These are phyloP conservation scores for Skeletonema tropicum DNA, from an alignment of 108 stramenopile genomes.

Conservation along the genomic window DNA sequence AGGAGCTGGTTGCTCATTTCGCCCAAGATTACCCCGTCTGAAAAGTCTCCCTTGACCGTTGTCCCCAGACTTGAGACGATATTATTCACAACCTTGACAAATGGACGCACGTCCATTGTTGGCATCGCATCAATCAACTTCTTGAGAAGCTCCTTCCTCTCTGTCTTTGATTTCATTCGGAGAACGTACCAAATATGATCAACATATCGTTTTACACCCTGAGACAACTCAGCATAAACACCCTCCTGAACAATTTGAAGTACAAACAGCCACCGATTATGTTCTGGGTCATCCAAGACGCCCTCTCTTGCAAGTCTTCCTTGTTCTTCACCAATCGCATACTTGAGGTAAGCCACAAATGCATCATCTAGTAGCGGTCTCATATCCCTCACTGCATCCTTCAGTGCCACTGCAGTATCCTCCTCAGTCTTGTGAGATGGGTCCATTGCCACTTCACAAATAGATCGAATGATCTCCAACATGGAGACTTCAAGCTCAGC, in stretches of 20 bases:
- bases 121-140: conserved; percentile 87
- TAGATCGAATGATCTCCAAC: conserved; percentile 82
- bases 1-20: conserved; percentile 87
- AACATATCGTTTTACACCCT: conserved; percentile 74
- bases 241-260: conserved; percentile 89
- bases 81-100: conserved; percentile 87
- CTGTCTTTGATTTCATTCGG: conserved; percentile 78
- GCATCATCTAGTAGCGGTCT: conserved; percentile 83
- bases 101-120: conserved; percentile 87
- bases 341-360: conserved; percentile 90
- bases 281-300: conserved; percentile 79
- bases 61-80: conserved; percentile 82
- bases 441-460: conserved; percentile 92
- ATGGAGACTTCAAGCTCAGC: conserved; percentile 84
- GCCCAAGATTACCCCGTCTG: conserved; percentile 59
- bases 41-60: conserved; percentile 73
- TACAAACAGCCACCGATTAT: conserved; percentile 88
- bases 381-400: conserved; percentile 87
- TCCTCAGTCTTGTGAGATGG: conserved; percentile 77
- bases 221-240: conserved; percentile 80
- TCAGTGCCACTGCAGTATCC: conserved; percentile 80
- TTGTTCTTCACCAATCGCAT: conserved; percentile 89
- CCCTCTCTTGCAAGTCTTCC: conserved; percentile 73
- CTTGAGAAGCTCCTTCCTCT: conserved; percentile 65
- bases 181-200: conserved; percentile 85